A percentile compares a stretch with the other conserved stretches of the same genome.
phyloP scores from a whole-genome alignment of 2,329 filamentous ascomycete species.

The Hymenoscyphus salicellus region DNA sequence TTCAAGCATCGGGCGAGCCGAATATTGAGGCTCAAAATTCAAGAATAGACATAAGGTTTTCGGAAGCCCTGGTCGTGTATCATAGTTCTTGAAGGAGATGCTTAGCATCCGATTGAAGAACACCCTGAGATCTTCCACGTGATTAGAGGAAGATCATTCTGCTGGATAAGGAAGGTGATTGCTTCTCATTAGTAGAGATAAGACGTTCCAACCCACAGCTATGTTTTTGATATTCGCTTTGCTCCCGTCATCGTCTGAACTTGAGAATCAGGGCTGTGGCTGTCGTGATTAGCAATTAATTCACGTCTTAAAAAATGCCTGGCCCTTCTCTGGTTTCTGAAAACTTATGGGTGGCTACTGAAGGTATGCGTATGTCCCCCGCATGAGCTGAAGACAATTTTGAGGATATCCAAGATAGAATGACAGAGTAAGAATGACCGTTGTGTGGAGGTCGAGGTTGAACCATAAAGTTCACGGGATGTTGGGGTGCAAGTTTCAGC shows the following conservation, averaged over 20 bases:
- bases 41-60: slow-evolving; percentile 1
- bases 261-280: not conserved
- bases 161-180: not conserved
- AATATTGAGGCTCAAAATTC: not conserved
- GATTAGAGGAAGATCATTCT: not conserved
- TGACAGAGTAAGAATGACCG: no score
- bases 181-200: not conserved
- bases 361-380: no score
- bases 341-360: no score
- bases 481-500: not conserved
- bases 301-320: not conserved
- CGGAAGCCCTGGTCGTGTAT: not conserved
- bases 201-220: not conserved
- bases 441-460: no score
- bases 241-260: not conserved
- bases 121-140: not conserved
- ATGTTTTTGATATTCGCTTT: not conserved
- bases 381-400: no score
- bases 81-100: not conserved
- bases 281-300: not conserved
- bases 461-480: no score
- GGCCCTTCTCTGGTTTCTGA: no score
- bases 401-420: no score
- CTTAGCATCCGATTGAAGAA: not conserved
- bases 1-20: not conserved